These are phyloP conservation scores for Tolypocladium endophyticum DNA, from an alignment of 2,329 filamentous ascomycete genomes.

Conservation along the genomic window DNA sequence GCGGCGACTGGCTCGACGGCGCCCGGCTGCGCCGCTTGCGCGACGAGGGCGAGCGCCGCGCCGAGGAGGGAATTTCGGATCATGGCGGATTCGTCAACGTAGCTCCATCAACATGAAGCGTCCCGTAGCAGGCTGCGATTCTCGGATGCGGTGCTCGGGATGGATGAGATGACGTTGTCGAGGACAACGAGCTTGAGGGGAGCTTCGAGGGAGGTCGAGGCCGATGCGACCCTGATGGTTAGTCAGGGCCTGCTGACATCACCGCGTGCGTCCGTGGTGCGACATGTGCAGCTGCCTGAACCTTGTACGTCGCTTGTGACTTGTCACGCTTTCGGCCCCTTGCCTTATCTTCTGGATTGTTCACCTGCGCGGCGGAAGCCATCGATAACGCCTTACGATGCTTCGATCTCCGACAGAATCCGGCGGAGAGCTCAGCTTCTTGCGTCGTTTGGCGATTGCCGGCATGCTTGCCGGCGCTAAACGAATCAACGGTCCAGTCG, in stretches of 20 bases:
- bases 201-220: not conserved
- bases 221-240: not conserved
- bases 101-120: not conserved
- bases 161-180: not conserved
- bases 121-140: not conserved
- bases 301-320: no score
- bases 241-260: not conserved
- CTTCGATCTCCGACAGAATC: not conserved
- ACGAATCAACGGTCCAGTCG: no score
- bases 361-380: no score
- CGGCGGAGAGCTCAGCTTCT: not conserved
- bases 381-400: not conserved
- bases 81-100: constrained; percentile 11
- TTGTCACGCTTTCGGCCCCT: no score
- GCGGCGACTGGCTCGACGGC: constrained; percentile 69
- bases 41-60: constrained; percentile 22
- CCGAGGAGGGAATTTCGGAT: constrained; percentile 12
- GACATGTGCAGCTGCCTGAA: not conserved
- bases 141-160: not conserved
- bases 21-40: constrained; percentile 58
- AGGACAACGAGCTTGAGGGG: not conserved
- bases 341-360: no score
- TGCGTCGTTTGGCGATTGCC: not conserved
- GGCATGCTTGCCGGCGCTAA: no score
- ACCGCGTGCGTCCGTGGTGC: not conserved